Evolutionary conservation across 148 eudicot species (phyloP).

Genomic region (Dianthus caryophyllus): DNA sequence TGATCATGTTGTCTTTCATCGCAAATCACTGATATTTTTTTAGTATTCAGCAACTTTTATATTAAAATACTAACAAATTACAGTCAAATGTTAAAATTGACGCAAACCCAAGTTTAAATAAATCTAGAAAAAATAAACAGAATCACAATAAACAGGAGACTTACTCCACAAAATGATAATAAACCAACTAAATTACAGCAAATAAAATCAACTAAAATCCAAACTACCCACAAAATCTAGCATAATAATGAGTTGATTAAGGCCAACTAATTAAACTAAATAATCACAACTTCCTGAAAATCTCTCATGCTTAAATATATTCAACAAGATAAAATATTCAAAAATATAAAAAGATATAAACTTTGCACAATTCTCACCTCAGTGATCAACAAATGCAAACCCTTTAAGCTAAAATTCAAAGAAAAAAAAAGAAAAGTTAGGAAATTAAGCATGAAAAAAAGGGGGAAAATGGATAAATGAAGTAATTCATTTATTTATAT

Average conservation of each 20-base stretch:
- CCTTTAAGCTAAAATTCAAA: conserved; percentile 9
- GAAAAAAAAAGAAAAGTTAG: conserved; percentile 13
- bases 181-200: conserved; percentile 3
- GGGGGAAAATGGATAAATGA: neutral
- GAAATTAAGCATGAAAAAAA: neutral
- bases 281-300: neutral
- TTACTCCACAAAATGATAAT: too few species aligned
- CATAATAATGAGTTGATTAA: conserved; percentile 8
- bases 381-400: neutral
- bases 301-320: conserved; percentile 4
- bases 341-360: neutral
- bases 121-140: too few species aligned
- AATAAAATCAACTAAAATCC: conserved; percentile 4
- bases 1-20: conserved; percentile 27
- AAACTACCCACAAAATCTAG: conserved; percentile 17
- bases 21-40: conserved; percentile 16
- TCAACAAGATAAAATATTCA: neutral
- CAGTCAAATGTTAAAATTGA: neutral
- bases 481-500: conserved; percentile 1
- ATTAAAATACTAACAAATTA: conserved; percentile 6
- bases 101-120: neutral
- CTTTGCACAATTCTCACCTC: conserved; percentile 18
- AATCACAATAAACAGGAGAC: too few species aligned
- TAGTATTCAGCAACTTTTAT: neutral
- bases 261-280: neutral